These are phyloP conservation scores for Castanea sativa DNA, from an alignment of 306 rosid genomes.

Conservation along the genomic window DNA sequence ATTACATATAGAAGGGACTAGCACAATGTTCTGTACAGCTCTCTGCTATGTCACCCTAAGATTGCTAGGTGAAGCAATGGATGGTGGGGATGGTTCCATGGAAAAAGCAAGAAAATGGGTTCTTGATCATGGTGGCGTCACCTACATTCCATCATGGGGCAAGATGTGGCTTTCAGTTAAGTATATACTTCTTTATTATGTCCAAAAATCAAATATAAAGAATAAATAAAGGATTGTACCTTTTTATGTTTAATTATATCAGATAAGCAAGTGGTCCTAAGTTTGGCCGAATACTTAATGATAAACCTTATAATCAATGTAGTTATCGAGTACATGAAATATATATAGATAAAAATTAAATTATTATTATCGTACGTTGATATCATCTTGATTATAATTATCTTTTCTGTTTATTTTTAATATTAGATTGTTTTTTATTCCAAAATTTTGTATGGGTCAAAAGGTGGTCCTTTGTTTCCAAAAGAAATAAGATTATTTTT, in stretches of 20 bases:
- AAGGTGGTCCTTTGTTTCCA: no score
- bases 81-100: slow-evolving; percentile 47
- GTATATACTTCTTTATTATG: not conserved
- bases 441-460: not conserved
- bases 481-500: no score
- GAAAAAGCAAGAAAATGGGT: slow-evolving; percentile 64
- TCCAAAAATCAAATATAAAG: not conserved
- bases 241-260: not conserved
- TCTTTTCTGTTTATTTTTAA: not conserved
- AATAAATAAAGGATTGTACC: no score
- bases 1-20: slow-evolving; percentile 72
- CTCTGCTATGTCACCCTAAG: slow-evolving; percentile 54
- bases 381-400: not conserved
- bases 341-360: not conserved
- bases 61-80: slow-evolving; percentile 61
- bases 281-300: not conserved
- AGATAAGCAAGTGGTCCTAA: not conserved
- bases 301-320: not conserved
- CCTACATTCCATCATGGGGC: slow-evolving; percentile 73
- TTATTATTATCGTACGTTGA: not conserved
- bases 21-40: slow-evolving; percentile 72
- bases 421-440: no score
- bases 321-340: not conserved
- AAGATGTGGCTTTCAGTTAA: slow-evolving; percentile 75
- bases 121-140: slow-evolving; percentile 60